Evolutionary conservation across 106 monocot species (phyloP), one percentile per base, ranked within the genome.

Genomic region (Triglochin maritima): DNA sequence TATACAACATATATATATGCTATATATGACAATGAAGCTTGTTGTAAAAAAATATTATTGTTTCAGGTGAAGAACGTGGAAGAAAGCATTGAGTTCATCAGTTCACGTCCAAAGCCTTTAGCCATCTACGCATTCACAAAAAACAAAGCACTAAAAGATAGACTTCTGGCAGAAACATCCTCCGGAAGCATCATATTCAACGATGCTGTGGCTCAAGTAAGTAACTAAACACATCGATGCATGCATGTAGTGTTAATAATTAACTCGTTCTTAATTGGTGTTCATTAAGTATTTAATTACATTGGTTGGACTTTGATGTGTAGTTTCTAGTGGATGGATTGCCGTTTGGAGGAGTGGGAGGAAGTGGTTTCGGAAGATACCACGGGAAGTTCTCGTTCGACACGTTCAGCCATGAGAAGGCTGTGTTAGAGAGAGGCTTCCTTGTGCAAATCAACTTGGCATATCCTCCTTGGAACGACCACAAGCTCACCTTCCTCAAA

Each of bases 61-160:
- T 56, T 54, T 51, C 70, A 96, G 96, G 6, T 91, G 62, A 84
- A 88, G 83, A 86, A 86, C 69, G 88, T 96, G 4, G 96, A 96
- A 55, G 83, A 96, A 44, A 70, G 80, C 76, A 79, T 96, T 16
- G 74, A 67, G 9, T 88, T 96, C 49, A 53, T 96, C 55, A 76
- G 62, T 60, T 78, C 75, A 29, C 78, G 73, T 60, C 87, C 85
- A 2, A 91, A 88, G 60, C 85, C 91, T 47, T 84, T 96, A 3
- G 84, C 79, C 4, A 79, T 88, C 59, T 91, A 96, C 29, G 96
- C 83, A 4, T 96, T 91, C 78, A 96, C 91, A 9, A 65, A 70
- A 3, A 44, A 91, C 47, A 76, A 81, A 43, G 72, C 60, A 17
- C 58, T 96, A 47, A 84, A 73, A 69, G 67, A 63, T 6, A 72